Percentiles rank a stretch among this genome's conserved stretches.
Evolutionary conservation across 768 basidiomycete genomes (phyloP).

Genomic region (Pleurotus pulmonarius): DNA sequence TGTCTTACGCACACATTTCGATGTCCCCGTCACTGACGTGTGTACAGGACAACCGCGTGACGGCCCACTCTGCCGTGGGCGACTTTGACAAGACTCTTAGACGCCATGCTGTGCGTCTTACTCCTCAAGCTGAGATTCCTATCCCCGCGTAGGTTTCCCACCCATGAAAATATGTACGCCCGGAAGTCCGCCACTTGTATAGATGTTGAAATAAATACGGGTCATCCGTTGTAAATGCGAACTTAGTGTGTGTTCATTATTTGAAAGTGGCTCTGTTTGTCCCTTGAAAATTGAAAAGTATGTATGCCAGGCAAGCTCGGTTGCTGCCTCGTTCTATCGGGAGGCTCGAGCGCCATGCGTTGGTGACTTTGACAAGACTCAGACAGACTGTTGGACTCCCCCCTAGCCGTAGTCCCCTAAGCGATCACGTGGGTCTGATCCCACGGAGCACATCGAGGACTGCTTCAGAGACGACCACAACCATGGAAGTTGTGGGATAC

Average conservation of each 20-base stretch:
- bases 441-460: too few species aligned
- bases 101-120: slow-evolving; percentile 44
- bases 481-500: slow-evolving; percentile 2
- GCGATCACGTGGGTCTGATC: too few species aligned
- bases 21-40: neutral
- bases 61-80: slow-evolving; percentile 39
- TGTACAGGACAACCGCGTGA: slow-evolving; percentile 41
- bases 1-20: slow-evolving; percentile 10
- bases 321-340: too few species aligned
- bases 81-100: slow-evolving; percentile 34
- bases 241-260: too few species aligned
- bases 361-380: too few species aligned
- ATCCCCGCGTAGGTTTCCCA: slow-evolving; percentile 29
- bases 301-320: too few species aligned
- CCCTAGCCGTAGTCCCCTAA: too few species aligned
- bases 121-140: slow-evolving; percentile 46
- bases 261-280: too few species aligned
- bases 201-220: neutral
- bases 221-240: neutral
- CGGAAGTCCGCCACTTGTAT: neutral
- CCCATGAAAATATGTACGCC: slow-evolving; percentile 15
- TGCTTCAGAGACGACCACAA: neutral
- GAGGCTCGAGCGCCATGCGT: too few species aligned
- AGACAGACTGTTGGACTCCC: too few species aligned
- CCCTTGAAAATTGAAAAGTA: too few species aligned